These are phyloP conservation scores for Eimeria brunetti DNA, from an alignment of 169 alveolate species.

Conservation along the genomic window DNA sequence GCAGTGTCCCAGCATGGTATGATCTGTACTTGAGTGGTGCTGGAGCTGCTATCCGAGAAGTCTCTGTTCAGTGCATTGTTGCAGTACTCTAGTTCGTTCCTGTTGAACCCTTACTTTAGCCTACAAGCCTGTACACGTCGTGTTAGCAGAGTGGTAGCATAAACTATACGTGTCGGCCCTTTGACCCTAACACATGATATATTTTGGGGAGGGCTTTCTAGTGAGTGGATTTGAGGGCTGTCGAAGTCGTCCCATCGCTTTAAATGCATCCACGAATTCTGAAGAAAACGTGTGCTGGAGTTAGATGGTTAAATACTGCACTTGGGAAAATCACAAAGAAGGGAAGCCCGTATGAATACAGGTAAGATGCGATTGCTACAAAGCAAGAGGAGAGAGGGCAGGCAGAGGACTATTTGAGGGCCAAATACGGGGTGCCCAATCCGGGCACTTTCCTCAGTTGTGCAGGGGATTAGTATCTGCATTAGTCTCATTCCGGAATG, in stretches of 20 bases:
- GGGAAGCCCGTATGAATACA: background rate
- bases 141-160: background rate
- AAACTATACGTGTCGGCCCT: background rate
- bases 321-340: background rate
- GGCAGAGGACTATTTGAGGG: slow-evolving; percentile 28
- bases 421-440: slow-evolving; percentile 29
- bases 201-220: background rate
- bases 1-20: background rate
- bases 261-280: background rate
- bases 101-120: background rate
- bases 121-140: background rate
- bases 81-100: background rate
- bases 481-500: background rate
- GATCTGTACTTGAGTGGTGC: background rate
- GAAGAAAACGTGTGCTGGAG: background rate
- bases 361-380: background rate
- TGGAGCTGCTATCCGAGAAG: background rate
- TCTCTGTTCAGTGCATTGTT: background rate
- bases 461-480: background rate
- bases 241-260: background rate
- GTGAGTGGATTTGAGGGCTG: background rate
- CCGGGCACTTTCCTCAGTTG: background rate
- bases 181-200: background rate
- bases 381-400: background rate
- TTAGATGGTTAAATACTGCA: background rate